Evolutionary conservation across 352 stramenopile species (phyloP), one percentile per base, ranked within the genome.

Genomic region (Pythium vanterpoolii): DNA sequence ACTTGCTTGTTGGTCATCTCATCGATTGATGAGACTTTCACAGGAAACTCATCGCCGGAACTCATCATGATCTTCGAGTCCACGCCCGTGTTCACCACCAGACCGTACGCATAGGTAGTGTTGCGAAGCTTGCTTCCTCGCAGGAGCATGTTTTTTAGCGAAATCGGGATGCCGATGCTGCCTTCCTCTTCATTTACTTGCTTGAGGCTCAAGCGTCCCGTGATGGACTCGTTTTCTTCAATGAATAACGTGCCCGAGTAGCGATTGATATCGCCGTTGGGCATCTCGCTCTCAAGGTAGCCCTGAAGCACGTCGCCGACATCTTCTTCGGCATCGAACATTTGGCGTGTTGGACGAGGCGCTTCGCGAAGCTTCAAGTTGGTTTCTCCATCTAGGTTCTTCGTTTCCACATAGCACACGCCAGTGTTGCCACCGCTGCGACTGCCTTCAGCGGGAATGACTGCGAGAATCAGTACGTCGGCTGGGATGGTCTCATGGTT

Each of bases 51-150:
- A 43, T 93, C 78, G 3, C 79, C 82, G 3, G 84, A 90, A 60
- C 82, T 97, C 85, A 92, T 91, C 79, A 96, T 95, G 50, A 98
- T 95, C 67, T 97, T 97, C 6, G 77, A 81, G 54, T 98, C 92
- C 28, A 95, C 71, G 24, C 92, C 93, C 7, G 91, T 97, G 68
- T 98, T 98, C 10, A 98, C 74, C 5, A 98, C 96, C 7, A 98
- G 59, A 0, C 92, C 95, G 31, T 94, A 94, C 5, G 88, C 79
- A 34, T 56, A 95, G 27, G 86, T 87, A 8, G 92, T 98, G 61
- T 97, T 97, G 5, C 92, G 83, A 6, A 98, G 55, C 51, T 93
- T 86, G 66, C 88, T 94, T 9, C 91, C 93, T 9, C 93, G 84
- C 50, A 97, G 73, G 5, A 98, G 69, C 67, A 97, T 89, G 64